Evolutionary conservation across 1,284 basidiomycete species (phyloP), one percentile per base, ranked within the genome.

Genomic region (Heterobasidion annosum): DNA sequence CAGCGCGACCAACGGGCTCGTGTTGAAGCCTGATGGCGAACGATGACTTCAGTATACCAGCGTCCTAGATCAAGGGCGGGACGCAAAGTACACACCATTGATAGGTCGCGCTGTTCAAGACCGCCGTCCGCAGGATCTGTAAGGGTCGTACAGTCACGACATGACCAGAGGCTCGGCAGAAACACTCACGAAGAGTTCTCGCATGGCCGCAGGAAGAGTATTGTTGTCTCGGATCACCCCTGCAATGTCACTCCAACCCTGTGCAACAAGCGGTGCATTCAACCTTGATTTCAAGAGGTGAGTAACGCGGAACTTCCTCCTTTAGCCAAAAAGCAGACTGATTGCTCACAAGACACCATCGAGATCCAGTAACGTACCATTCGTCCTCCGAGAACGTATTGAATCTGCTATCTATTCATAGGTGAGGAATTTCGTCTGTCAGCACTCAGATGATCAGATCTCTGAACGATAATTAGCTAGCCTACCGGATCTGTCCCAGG

Each of bases 1-100:
- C 72, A 7, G 66, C 56, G 37, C 71, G 69, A 19, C 68, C 73
- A 5, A 70, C 68, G n/a, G 70, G 55, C 59, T 74, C 73, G 54
- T 75, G 73, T 52, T 73, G 70, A 15, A 70, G 54, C 73, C 73
- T 74, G 34, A 34, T 46, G 13, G 9, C 7, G 15, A 18, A 2
- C 34, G 48, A 25, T 34, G 51, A 25, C 25, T 5, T 25, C 25
- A 25, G 5, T 25, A 25, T 25, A 25, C 25, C 25, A 4, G 25
- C 25, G 25, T 25, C 25, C 4, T 25, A 25, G 25, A 25, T 25
- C 25, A 25, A 25, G 25, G 25, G 25, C 4, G 25, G 5, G 25
- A 25, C 4, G 25, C 25, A 25, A 25, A 25, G n/a, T 42, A 19
- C 53, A 6, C 37, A 63, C 65, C 64, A 67, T 50, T 62, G 59